A percentile compares a stretch with the other conserved stretches of the same genome.
Conservation (phyloP, 331 rosid genomes). For the Erythrophleum ivorense region DNA sequence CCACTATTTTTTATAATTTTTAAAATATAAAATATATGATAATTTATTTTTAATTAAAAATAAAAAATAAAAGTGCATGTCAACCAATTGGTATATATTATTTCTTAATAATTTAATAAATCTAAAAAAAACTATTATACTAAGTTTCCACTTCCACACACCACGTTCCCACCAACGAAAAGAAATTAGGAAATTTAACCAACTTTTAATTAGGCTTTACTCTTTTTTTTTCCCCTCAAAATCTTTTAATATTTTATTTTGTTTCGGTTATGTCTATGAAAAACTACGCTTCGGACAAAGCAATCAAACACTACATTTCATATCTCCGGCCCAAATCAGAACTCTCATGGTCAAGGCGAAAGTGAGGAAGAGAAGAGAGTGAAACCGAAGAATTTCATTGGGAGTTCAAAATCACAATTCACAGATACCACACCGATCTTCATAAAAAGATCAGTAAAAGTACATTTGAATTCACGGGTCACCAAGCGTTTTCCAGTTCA, state of each 20-base stretch:
- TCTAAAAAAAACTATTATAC: background rate
- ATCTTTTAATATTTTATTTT: background rate
- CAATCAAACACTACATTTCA: background rate
- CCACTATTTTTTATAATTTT: background rate
- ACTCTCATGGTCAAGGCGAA: background rate
- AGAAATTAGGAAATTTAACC: background rate
- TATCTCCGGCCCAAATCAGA: background rate
- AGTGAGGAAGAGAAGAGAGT: background rate
- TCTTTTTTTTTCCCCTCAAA: background rate
- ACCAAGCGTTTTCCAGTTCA: conserved; percentile 42
- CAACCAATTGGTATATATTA: background rate
- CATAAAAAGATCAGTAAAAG: conserved; percentile 32
- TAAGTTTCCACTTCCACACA: background rate
- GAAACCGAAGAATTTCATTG: background rate
- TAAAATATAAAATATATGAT: background rate
- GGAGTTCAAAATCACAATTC: conserved; percentile 15
- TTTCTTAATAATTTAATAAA: background rate
- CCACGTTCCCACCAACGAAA: background rate
- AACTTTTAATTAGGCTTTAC: background rate
- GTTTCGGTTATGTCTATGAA: background rate
- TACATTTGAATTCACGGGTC: conserved; percentile 47
- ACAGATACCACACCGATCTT: conserved; percentile 35
- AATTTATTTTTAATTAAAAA: background rate
- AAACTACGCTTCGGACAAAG: background rate
- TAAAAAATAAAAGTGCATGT: too few relatives aligned